These are phyloP conservation scores for Pseudoperonospora humuli DNA, from an alignment of 352 stramenopile species.

Conservation along the genomic window DNA sequence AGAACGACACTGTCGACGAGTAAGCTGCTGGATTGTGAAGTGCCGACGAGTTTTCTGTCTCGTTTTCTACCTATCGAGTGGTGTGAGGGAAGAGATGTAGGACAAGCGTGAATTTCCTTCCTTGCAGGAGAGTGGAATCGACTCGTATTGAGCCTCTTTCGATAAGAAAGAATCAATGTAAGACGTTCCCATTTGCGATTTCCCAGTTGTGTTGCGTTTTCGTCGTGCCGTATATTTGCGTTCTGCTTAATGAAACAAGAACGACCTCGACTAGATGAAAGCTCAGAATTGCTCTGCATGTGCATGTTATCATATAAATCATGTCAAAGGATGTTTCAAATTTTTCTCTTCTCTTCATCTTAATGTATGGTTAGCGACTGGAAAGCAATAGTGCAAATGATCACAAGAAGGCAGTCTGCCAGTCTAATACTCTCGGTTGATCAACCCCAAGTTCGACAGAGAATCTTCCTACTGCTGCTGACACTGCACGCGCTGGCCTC, in stretches of 20 bases:
- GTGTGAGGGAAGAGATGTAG: neutral
- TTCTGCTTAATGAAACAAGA: too few species aligned
- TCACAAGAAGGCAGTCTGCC: neutral
- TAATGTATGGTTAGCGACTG: conserved; percentile 26
- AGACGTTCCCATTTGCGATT: conserved; percentile 32
- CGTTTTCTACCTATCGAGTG: conserved; percentile 3
- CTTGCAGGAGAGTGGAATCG: conserved; percentile 18
- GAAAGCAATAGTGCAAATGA: conserved; percentile 15
- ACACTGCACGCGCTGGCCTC: conserved; percentile 84
- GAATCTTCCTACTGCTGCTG: conserved; percentile 75
- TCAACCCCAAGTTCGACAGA: too few species aligned
- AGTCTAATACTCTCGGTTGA: conserved; percentile 24
- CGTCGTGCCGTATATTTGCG: too few species aligned
- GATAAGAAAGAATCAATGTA: conserved; percentile 22
- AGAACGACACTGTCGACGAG: conserved; percentile 94
- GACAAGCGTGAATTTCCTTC: conserved; percentile 20
- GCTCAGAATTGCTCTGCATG: too few species aligned
- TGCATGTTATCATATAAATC: too few species aligned
- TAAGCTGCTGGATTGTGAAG: conserved; percentile 38
- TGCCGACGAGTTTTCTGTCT: conserved; percentile 8
- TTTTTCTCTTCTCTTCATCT: conserved; percentile 25
- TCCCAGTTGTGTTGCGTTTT: conserved; percentile 14
- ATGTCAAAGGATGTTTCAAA: conserved; percentile 9
- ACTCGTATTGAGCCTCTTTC: conserved; percentile 23
- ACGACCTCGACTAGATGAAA: too few species aligned